phyloP scores from a whole-genome alignment of 176 grass and related monocot species.

The Paspalum vaginatum region DNA sequence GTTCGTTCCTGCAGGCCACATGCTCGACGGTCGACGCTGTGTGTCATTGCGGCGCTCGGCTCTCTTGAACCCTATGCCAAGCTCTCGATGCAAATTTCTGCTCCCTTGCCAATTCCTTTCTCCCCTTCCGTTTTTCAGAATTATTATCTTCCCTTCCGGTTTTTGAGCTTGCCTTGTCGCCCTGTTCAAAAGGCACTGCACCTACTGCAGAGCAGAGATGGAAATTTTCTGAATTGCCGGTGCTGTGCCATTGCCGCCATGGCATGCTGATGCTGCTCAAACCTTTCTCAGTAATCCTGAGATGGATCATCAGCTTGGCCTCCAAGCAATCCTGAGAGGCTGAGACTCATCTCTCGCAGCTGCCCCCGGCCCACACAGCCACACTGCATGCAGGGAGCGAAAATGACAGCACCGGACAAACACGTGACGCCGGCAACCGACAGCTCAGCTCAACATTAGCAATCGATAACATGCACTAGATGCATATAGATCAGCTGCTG shows the following conservation, averaged over 20 bases:
- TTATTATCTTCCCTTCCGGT: background rate
- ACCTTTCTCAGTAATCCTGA: background rate
- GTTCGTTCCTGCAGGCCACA: conserved; percentile 15
- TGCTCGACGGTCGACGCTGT: background rate
- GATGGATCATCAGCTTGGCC: background rate
- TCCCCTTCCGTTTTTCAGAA: background rate
- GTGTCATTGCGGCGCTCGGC: background rate
- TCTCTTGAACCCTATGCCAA: conserved; percentile 20
- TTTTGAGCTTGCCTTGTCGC: background rate
- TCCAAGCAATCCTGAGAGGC: conserved; percentile 11
- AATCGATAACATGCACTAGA: background rate
- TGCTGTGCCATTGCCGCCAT: background rate
- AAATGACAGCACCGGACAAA: conserved; percentile 9
- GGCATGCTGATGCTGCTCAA: background rate
- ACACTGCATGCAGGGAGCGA: background rate
- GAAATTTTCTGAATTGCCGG: background rate
- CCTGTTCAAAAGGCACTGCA: background rate
- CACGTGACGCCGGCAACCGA: background rate
- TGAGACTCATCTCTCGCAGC: background rate
- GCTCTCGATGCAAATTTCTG: background rate
- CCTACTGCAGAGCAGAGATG: too few species aligned
- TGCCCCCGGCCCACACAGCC: too few species aligned
- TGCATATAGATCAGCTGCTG: background rate
- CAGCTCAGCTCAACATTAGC: background rate
- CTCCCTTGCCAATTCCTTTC: background rate